These are phyloP conservation scores for Suhomyces panamericanus DNA, from an alignment of 1,139 yeast species.

Conservation along the genomic window DNA sequence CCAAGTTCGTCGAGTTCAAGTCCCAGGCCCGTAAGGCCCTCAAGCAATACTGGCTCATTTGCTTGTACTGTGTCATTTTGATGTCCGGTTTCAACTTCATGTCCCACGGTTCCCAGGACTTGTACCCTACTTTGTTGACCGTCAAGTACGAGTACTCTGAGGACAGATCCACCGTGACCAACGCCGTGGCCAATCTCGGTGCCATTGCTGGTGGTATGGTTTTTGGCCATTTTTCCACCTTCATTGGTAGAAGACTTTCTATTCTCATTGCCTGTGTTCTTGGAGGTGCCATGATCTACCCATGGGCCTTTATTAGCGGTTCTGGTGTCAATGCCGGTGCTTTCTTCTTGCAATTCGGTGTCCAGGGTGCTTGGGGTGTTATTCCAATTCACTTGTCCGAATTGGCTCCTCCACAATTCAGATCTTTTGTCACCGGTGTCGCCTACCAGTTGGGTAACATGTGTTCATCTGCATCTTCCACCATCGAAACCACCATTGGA, in stretches of 20 bases:
- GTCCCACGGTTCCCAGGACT: slow-evolving; percentile 76
- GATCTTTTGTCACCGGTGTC: slow-evolving; percentile 71
- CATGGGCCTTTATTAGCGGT: slow-evolving; percentile 65
- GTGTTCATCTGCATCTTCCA: slow-evolving; percentile 79
- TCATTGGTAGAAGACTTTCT: slow-evolving; percentile 60
- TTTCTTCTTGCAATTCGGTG: slow-evolving; percentile 76
- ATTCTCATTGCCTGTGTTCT: slow-evolving; percentile 53
- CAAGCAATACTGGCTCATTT: slow-evolving; percentile 40
- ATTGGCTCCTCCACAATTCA: slow-evolving; percentile 73
- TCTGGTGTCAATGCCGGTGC: slow-evolving; percentile 71
- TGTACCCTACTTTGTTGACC: slow-evolving; percentile 64
- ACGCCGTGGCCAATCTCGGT: slow-evolving; percentile 69
- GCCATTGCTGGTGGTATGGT: slow-evolving; percentile 66
- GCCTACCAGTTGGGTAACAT: slow-evolving; percentile 84
- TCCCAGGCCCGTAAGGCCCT: slow-evolving; percentile 30
- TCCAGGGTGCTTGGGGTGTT: slow-evolving; percentile 90
- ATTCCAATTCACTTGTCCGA: slow-evolving; percentile 78
- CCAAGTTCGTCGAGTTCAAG: slow-evolving; percentile 20
- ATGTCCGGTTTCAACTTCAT: slow-evolving; percentile 53
- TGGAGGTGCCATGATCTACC: slow-evolving; percentile 69
- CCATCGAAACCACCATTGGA: slow-evolving; percentile 78
- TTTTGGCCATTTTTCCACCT: slow-evolving; percentile 61
- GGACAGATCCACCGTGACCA: slow-evolving; percentile 63
- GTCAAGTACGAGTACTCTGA: slow-evolving; percentile 51
- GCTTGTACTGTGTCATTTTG: slow-evolving; percentile 36